Evolutionary conservation across 2,329 filamentous ascomycete species (phyloP).

Genomic region (Truncatella angustata): DNA sequence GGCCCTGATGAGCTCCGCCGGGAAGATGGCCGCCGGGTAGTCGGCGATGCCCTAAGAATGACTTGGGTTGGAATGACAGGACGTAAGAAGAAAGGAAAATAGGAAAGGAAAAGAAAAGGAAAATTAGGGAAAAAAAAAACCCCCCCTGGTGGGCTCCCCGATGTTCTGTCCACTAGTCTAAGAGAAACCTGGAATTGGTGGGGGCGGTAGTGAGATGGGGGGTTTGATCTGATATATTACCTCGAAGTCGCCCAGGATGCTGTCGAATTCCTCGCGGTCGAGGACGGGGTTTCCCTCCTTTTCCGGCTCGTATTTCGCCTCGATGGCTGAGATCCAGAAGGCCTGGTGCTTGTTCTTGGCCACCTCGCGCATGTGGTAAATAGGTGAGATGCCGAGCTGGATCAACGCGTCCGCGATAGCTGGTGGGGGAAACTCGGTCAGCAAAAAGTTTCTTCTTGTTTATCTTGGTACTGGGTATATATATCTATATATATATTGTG

Average conservation of each 20-base stretch:
- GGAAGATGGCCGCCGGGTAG: constrained; percentile 37
- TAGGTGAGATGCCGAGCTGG: constrained; percentile 26
- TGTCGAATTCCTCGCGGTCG: constrained; percentile 30
- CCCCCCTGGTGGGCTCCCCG: too few relatives aligned
- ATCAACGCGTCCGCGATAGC: constrained; percentile 29
- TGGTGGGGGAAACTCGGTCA: too few relatives aligned
- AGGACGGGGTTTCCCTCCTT: constrained; percentile 25
- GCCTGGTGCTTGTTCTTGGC: constrained; percentile 29
- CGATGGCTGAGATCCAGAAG: constrained; percentile 32
- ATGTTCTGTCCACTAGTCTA: too few relatives aligned
- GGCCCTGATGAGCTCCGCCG: constrained; percentile 57
- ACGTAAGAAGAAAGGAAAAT: too few relatives aligned
- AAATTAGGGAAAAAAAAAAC: too few relatives aligned
- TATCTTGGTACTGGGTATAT: too few relatives aligned
- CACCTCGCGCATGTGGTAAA: constrained; percentile 34
- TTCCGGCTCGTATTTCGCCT: constrained; percentile 29
- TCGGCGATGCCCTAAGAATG: constrained; percentile 22
- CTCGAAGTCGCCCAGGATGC: constrained; percentile 31
- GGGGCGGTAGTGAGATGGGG: constrained; percentile 1
- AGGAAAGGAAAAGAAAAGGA: too few relatives aligned
- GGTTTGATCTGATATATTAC: constrained; percentile 11
- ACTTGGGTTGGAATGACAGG: background rate
- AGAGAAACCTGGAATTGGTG: too few relatives aligned
- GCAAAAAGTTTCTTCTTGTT: too few relatives aligned
- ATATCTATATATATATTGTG: too few relatives aligned